Base-by-base conservation (phyloP, 306 rosid species). In the Sesbania bispinosa region DNA sequence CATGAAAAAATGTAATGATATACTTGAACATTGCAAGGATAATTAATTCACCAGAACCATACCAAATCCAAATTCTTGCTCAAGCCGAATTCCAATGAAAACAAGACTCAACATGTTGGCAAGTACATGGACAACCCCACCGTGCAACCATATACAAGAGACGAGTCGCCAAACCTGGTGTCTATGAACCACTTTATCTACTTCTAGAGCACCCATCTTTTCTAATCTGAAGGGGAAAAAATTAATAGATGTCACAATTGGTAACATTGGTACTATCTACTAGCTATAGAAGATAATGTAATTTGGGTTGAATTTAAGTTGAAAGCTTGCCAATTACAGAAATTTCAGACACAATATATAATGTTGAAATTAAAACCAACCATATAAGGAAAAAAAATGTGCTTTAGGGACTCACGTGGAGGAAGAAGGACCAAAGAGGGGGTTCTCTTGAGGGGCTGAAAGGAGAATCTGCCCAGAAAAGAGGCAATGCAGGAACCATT, bases 31-130 rank as follows among this genome's bases (percentile, higher is more conserved):
- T 81, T 63, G 50, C 75, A 47, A 67, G 77, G 73, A 71, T 38
- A 65, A 39, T 75, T 73, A n/a, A n/a, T n/a, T n/a, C n/a, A 73
- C 36, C 78, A 58, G 80, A 65, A 67, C 83, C 92, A 20, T 86
- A 90, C 97, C 95, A 83, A 90, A 90, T 74, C 95, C 97, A 83
- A 90, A 90, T 68, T 90, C 97, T 86, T 88, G 95, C 73, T 90
- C 97, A 63, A 90, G 92, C 55, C 87, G 90, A 79, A 88, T 78
- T 62, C 97, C 95, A 54, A 90, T 90, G 57, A 90, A 86, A 58
- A 86, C 16, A 67, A 90, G 97, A 82, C 97, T 86, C 71, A 90
- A 76, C 89, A 90, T 90, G 80, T 88, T 90, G 81, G 97, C 90
- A 62, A 90, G 92, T 38, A 90, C 46, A 78, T 90, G 95, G 67